These are phyloP conservation scores for Phytophthora colocasiae DNA, from an alignment of 352 stramenopile genomes.

Conservation along the genomic window DNA sequence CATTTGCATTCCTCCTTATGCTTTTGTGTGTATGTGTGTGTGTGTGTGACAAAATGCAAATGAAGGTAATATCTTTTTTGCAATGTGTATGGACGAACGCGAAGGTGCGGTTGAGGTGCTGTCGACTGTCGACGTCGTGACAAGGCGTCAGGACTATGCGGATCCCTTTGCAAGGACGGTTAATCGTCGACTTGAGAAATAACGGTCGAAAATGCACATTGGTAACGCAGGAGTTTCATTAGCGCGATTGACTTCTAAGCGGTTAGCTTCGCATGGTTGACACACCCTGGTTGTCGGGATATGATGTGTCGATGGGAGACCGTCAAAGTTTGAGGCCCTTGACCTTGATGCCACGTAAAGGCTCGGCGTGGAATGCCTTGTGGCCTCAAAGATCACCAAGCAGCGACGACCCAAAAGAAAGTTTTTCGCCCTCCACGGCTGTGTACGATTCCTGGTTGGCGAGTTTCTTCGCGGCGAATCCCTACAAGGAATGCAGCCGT, in stretches of 20 bases:
- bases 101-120: slow-evolving; percentile 5
- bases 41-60: too few relatives aligned
- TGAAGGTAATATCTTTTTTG: too few relatives aligned
- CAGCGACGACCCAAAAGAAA: slow-evolving; percentile 11
- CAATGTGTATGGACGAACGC: too few relatives aligned
- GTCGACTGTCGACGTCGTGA: slow-evolving; percentile 3
- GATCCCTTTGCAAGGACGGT: slow-evolving; percentile 9
- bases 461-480: slow-evolving; percentile 8
- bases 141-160: slow-evolving; percentile 3
- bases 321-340: slow-evolving; percentile 1
- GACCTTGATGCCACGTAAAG: slow-evolving; percentile 21
- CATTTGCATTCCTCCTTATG: too few relatives aligned
- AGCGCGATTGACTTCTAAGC: neutral
- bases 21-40: too few relatives aligned
- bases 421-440: slow-evolving; percentile 17
- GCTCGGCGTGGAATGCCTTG: slow-evolving; percentile 10
- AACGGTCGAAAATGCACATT: slow-evolving; percentile 18
- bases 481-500: neutral
- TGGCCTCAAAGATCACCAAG: slow-evolving; percentile 17
- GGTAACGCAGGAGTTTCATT: slow-evolving; percentile 23
- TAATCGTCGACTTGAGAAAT: slow-evolving; percentile 5
- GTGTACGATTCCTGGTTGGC: slow-evolving; percentile 8
- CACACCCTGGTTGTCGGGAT: too few relatives aligned
- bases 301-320: neutral
- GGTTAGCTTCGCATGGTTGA: too few relatives aligned